Conservation (phyloP, 2,329 filamentous ascomycete species). For the Trichoderma afroharzianum region DNA sequence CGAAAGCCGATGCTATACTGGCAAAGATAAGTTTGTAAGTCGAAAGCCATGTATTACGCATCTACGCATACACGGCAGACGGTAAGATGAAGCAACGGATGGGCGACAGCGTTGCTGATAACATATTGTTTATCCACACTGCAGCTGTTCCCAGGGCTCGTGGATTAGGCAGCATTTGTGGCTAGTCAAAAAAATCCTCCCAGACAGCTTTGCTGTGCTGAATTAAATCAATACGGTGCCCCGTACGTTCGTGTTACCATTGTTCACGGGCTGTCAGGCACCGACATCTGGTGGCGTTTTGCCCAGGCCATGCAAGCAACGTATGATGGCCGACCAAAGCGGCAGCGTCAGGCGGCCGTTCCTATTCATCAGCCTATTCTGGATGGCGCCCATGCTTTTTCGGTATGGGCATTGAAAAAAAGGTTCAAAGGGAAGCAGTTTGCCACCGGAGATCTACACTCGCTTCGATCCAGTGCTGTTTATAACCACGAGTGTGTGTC, state of each 20-base stretch:
- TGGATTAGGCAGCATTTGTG: neutral
- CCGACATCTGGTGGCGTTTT: neutral
- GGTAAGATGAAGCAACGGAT: neutral
- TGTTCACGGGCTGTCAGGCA: neutral
- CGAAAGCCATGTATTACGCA: neutral
- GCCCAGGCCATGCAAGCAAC: neutral
- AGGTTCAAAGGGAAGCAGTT: neutral
- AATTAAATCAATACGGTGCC: neutral
- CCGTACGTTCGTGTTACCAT: neutral
- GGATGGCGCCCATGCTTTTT: neutral
- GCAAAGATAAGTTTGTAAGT: neutral
- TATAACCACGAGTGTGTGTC: neutral
- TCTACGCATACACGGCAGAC: too few relatives aligned
- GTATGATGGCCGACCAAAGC: neutral
- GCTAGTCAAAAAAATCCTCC: neutral
- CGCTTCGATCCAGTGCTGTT: neutral
- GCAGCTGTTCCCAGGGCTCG: neutral
- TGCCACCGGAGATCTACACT: neutral
- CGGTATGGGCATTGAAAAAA: neutral
- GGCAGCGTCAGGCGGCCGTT: neutral
- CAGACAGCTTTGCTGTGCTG: neutral
- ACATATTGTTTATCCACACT: neutral
- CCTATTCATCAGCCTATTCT: neutral
- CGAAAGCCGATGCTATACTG: neutral
- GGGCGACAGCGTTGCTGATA: neutral